Evolutionary conservation across 495 filamentous ascomycete genomes (phyloP).

Genomic region (Astrothelium macrocarpum): DNA sequence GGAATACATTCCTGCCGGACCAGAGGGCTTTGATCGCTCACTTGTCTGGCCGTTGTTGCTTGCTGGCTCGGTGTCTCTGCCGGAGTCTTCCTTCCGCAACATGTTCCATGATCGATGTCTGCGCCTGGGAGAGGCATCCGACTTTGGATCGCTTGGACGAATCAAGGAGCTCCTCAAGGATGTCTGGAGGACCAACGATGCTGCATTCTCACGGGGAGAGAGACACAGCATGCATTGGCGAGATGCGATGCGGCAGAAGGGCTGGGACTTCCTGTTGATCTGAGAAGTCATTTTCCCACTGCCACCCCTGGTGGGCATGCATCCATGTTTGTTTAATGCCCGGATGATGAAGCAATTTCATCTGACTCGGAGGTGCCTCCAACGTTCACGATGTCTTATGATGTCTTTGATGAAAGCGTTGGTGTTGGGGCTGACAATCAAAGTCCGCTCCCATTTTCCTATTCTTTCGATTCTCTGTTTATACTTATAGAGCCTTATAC

Average conservation of each 20-base stretch:
- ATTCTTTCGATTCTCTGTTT: slow-evolving; percentile 1
- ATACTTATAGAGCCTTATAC: slow-evolving; percentile 5
- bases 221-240: slow-evolving; percentile 76
- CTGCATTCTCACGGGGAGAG: slow-evolving; percentile 36
- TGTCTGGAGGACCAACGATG: slow-evolving; percentile 69
- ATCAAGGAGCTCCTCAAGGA: slow-evolving; percentile 70
- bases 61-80: slow-evolving; percentile 62
- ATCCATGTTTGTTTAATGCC: neutral
- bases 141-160: slow-evolving; percentile 78
- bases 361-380: neutral
- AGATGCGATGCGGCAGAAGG: slow-evolving; percentile 84
- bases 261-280: slow-evolving; percentile 88
- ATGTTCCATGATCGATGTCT: slow-evolving; percentile 63
- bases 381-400: neutral
- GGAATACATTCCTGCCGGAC: slow-evolving; percentile 69
- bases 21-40: slow-evolving; percentile 75
- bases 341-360: neutral
- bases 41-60: slow-evolving; percentile 90
- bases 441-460: neutral
- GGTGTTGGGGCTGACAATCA: neutral
- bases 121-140: slow-evolving; percentile 62
- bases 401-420: neutral
- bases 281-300: slow-evolving; percentile 37
- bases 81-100: slow-evolving; percentile 60
- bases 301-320: slow-evolving; percentile 22